Evolutionary conservation across 1,284 basidiomycete genomes (phyloP).

Genomic region (Heliocybe sulcata): DNA sequence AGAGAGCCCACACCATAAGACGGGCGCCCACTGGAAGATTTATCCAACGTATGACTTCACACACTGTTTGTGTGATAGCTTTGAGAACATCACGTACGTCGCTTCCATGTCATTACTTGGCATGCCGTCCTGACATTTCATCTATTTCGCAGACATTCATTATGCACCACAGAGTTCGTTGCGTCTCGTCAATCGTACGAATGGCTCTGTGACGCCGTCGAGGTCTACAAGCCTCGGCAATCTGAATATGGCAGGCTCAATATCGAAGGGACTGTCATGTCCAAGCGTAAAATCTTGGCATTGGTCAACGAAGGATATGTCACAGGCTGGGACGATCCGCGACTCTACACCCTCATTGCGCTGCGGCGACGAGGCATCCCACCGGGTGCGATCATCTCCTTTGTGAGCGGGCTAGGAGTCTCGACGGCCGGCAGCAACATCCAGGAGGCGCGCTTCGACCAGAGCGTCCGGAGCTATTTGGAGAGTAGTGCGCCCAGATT

Average conservation of each 20-base stretch:
- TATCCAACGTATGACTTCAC: conserved; percentile 99
- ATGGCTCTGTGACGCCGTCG: conserved; percentile 96
- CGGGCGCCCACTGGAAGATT: conserved; percentile 88
- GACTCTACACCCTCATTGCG: conserved; percentile 96
- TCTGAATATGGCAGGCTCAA: conserved; percentile 95
- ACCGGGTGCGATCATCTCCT: conserved; percentile 90
- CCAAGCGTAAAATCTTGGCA: conserved; percentile 92
- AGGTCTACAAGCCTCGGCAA: conserved; percentile 97
- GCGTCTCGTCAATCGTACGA: conserved; percentile 97
- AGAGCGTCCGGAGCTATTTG: conserved; percentile 83
- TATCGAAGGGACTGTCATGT: conserved; percentile 93
- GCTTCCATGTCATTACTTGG: background rate
- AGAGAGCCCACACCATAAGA: conserved; percentile 89
- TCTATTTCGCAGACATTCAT: conserved; percentile 68
- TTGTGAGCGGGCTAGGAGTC: conserved; percentile 91
- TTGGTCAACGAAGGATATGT: conserved; percentile 87
- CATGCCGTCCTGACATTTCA: conserved; percentile 2
- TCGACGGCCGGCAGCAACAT: conserved; percentile 85
- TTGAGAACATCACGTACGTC: conserved; percentile 96
- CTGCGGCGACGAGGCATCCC: conserved; percentile 92
- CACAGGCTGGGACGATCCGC: conserved; percentile 94
- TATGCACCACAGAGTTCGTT: conserved; percentile 97
- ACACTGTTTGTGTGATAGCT: conserved; percentile 96
- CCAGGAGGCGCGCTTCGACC: conserved; percentile 87
- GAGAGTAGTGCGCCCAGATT: conserved; percentile 87